Evolutionary conservation across 2,329 filamentous ascomycete species (phyloP).

Genomic region (Cordyceps pruinosa): DNA sequence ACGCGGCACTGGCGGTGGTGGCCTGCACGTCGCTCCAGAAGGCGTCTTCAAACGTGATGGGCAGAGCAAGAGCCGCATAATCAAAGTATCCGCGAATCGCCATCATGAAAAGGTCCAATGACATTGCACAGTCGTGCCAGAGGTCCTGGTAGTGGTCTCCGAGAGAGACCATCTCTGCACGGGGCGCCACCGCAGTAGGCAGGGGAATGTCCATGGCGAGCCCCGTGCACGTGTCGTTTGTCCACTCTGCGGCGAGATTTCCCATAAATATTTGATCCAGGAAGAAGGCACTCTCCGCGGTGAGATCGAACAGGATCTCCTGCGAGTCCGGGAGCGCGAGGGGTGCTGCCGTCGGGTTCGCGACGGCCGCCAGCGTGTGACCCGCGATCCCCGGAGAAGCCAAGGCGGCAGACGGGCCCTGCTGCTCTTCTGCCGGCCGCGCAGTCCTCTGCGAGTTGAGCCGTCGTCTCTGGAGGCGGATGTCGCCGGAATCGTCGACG

Average conservation of each 20-base stretch:
- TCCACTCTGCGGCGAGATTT: conserved; percentile 5
- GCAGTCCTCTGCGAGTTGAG: not conserved
- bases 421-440: no score
- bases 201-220: not conserved
- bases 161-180: not conserved
- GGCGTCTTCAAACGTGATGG: conserved; percentile 19
- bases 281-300: conserved; percentile 19
- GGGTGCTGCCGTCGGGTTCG: not conserved
- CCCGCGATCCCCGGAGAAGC: not conserved
- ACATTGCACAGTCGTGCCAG: not conserved
- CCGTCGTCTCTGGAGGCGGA: conserved; percentile 14
- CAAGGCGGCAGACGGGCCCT: not conserved
- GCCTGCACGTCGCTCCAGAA: conserved; percentile 21
- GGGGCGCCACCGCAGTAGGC: no score
- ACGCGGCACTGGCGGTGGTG: conserved; percentile 16
- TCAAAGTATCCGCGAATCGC: conserved; percentile 21
- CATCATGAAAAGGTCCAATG: conserved; percentile 6
- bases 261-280: conserved; percentile 21
- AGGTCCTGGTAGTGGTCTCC: not conserved
- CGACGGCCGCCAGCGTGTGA: not conserved
- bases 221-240: not conserved
- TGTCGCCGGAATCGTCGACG: conserved; percentile 18
- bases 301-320: conserved; percentile 16
- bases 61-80: conserved; percentile 17
- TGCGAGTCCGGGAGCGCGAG: not conserved